Evolutionary conservation across 2,329 filamentous ascomycete species (phyloP).

Genomic region (Calonectria montana): DNA sequence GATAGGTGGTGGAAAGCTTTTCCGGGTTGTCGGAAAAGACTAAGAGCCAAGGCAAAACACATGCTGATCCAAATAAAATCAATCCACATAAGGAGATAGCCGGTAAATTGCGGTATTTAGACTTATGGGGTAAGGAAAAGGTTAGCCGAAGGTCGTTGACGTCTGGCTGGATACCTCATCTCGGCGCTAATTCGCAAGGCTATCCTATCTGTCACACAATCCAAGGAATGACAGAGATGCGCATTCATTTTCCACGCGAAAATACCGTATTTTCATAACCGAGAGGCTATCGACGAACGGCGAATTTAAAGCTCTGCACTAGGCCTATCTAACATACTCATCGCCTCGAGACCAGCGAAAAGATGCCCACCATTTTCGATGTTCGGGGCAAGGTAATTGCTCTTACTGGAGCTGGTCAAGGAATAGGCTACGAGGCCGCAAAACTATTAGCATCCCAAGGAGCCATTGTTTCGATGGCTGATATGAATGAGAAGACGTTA

Average conservation of each 20-base stretch:
- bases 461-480: slow-evolving; percentile 28
- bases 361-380: background rate
- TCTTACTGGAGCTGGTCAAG: slow-evolving; percentile 6
- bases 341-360: background rate
- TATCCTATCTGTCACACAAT: background rate
- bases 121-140: background rate
- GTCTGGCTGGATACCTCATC: background rate
- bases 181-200: too few species aligned
- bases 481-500: slow-evolving; percentile 29
- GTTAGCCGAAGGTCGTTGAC: background rate
- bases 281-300: background rate
- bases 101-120: background rate
- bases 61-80: background rate
- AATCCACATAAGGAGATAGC: background rate
- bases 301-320: background rate
- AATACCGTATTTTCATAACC: background rate
- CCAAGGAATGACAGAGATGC: background rate
- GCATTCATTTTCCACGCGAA: background rate
- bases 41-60: background rate
- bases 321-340: background rate
- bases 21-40: background rate
- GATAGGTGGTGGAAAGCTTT: background rate
- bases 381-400: slow-evolving; percentile 1
- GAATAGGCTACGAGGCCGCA: slow-evolving; percentile 17
- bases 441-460: background rate